Evolutionary conservation across 1,284 basidiomycete species (phyloP).

Genomic region (Ceratobasidium papillatum): DNA sequence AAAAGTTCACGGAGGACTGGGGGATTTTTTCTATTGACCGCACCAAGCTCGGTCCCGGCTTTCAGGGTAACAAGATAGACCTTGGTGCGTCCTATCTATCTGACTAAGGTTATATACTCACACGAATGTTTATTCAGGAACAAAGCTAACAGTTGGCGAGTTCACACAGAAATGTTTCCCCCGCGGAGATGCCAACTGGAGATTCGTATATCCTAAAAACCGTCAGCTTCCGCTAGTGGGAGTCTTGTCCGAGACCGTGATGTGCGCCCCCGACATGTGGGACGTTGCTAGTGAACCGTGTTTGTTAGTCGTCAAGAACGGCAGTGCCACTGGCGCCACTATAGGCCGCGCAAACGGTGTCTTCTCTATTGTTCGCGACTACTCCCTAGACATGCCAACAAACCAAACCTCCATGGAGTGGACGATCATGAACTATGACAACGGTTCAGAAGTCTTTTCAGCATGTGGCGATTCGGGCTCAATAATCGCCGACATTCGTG

Average conservation of each 20-base stretch:
- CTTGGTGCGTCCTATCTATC: no score
- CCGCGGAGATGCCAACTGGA: no score
- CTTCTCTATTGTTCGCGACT: constrained; percentile 35
- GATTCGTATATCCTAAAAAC: constrained; percentile 28
- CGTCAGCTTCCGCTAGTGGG: constrained; percentile 25
- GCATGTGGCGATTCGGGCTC: constrained; percentile 52
- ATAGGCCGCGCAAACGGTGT: constrained; percentile 41
- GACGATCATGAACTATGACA: constrained; percentile 48
- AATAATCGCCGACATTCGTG: constrained; percentile 49
- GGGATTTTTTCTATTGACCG: neutral
- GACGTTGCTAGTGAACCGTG: constrained; percentile 36
- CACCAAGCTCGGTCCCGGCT: constrained; percentile 21
- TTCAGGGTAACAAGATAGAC: constrained; percentile 3
- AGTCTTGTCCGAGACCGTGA: constrained; percentile 24
- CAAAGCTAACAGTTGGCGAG: no score
- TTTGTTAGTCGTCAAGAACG: constrained; percentile 41
- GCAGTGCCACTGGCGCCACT: constrained; percentile 36
- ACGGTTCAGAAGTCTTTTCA: constrained; percentile 49
- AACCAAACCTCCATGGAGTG: constrained; percentile 41
- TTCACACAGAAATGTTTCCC: no score
- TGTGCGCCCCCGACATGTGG: constrained; percentile 22
- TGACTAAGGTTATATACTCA: no score
- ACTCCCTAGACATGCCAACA: neutral
- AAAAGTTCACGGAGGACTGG: constrained; percentile 34
- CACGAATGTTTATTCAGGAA: no score